A percentile compares a stretch with the other conserved stretches of the same genome.
phyloP scores from a whole-genome alignment of 306 rosid genomes.

The Dryas drummondii region DNA sequence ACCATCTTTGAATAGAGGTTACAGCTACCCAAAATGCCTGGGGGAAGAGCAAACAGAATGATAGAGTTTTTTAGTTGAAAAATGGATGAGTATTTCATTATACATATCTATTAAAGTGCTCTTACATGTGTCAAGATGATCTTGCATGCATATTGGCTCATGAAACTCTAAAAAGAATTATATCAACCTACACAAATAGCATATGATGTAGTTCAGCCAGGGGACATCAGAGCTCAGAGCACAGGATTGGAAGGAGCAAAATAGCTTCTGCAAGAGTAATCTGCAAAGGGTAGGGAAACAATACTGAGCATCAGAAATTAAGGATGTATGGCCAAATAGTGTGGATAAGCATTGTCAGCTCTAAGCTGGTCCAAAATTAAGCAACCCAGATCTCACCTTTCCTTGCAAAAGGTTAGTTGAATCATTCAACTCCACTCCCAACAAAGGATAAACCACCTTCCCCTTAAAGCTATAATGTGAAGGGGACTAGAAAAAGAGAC shows the following conservation, averaged over 20 bases:
- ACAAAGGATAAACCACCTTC: neutral
- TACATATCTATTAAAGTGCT: neutral
- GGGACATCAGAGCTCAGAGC: conserved; percentile 59
- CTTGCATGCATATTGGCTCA: conserved; percentile 9
- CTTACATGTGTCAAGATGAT: neutral
- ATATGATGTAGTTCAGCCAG: conserved; percentile 56
- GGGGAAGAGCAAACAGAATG: conserved; percentile 21
- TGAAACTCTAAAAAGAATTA: conserved; percentile 21
- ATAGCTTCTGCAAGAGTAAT: conserved; percentile 65
- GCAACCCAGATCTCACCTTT: conserved; percentile 40
- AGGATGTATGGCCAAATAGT: conserved; percentile 35
- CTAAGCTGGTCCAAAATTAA: conserved; percentile 37
- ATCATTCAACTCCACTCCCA: conserved; percentile 15
- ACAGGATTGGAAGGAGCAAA: conserved; percentile 52
- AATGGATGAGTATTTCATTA: neutral
- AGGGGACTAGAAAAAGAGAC: conserved; percentile 20
- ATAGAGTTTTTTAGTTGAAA: neutral
- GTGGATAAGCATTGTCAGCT: conserved; percentile 43
- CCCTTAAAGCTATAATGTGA: neutral
- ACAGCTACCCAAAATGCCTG: conserved; percentile 9
- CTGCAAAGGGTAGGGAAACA: conserved; percentile 70
- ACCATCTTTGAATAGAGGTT: conserved; percentile 13
- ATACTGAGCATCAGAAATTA: conserved; percentile 52
- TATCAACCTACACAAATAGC: conserved; percentile 52
- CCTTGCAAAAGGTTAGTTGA: conserved; percentile 6